phyloP scores from a whole-genome alignment of 345 rosid genomes.

The Geranium brycei region DNA sequence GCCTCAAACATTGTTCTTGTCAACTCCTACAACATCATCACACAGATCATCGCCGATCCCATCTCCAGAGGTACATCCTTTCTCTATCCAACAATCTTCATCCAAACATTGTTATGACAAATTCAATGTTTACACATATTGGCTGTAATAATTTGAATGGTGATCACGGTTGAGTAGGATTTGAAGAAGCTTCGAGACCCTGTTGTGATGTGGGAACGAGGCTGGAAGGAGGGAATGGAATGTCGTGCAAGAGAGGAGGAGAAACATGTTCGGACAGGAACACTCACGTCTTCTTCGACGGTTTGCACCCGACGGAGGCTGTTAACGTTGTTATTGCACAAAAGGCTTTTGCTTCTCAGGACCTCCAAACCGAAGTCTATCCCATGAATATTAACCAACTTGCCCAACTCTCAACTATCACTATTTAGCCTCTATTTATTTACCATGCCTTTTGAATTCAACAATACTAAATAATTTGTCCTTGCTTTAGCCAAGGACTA shows the following conservation, averaged over 20 bases:
- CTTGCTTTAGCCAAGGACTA: too few relatives aligned
- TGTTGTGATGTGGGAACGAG: slow-evolving; percentile 21
- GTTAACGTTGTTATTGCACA: slow-evolving; percentile 25
- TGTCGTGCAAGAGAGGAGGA: slow-evolving; percentile 20
- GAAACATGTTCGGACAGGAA: slow-evolving; percentile 14
- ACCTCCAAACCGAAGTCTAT: slow-evolving; percentile 14
- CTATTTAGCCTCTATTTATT: too few relatives aligned
- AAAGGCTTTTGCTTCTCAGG: slow-evolving; percentile 27
- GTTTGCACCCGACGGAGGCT: slow-evolving; percentile 39
- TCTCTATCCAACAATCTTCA: too few relatives aligned
- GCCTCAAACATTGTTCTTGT: slow-evolving; percentile 23
- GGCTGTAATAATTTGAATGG: too few relatives aligned
- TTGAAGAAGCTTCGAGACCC: background rate
- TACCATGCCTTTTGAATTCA: too few relatives aligned
- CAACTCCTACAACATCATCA: slow-evolving; percentile 26
- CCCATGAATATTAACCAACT: slow-evolving; percentile 32
- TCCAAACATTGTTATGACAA: too few relatives aligned
- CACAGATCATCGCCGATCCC: slow-evolving; percentile 21
- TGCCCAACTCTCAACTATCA: slow-evolving; percentile 1
- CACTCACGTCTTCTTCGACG: slow-evolving; percentile 33
- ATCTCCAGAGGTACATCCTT: slow-evolving; percentile 15
- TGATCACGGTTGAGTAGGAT: background rate
- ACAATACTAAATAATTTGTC: too few relatives aligned
- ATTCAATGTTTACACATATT: too few relatives aligned
- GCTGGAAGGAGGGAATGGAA: slow-evolving; percentile 17